Evolutionary conservation across 2,329 filamentous ascomycete genomes (phyloP).

Genomic region (Neofusicoccum sp.): DNA sequence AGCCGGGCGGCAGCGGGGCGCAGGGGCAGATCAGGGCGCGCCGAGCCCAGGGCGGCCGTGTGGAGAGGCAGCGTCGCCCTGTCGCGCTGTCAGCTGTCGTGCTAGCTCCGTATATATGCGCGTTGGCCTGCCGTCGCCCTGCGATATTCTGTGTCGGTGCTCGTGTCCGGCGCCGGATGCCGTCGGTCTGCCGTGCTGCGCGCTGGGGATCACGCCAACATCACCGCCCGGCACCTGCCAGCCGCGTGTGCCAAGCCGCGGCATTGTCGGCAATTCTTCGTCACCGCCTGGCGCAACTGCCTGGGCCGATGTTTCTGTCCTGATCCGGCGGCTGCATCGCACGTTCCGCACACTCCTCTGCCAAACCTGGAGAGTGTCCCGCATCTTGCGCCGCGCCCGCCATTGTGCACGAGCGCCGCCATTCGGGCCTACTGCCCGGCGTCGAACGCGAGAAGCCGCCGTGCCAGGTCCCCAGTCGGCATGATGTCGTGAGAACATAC

Average conservation of each 20-base stretch:
- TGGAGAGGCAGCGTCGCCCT: background rate
- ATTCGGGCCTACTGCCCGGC: conserved; percentile 4
- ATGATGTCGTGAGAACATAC: conserved; percentile 14
- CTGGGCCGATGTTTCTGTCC: no score
- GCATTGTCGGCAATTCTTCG: background rate
- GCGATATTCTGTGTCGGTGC: no score
- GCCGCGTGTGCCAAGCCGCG: background rate
- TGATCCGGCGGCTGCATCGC: no score
- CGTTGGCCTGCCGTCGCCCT: background rate
- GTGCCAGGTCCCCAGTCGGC: background rate
- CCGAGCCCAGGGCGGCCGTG: background rate
- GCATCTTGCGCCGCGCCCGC: background rate
- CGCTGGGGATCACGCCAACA: conserved; percentile 11
- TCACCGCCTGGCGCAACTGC: background rate
- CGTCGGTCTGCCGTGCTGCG: background rate
- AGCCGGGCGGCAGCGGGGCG: background rate
- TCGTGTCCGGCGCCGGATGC: background rate
- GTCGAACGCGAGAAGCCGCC: background rate
- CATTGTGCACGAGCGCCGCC: no score
- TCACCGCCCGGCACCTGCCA: background rate
- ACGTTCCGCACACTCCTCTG: background rate
- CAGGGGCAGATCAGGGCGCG: conserved; percentile 4
- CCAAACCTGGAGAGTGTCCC: background rate
- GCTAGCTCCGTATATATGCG: background rate
- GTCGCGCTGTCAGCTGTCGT: background rate